Percentiles rank a stretch among this genome's conserved stretches.
phyloP scores from a whole-genome alignment of 805 yeast species.

The Metschnikowia proteae region DNA sequence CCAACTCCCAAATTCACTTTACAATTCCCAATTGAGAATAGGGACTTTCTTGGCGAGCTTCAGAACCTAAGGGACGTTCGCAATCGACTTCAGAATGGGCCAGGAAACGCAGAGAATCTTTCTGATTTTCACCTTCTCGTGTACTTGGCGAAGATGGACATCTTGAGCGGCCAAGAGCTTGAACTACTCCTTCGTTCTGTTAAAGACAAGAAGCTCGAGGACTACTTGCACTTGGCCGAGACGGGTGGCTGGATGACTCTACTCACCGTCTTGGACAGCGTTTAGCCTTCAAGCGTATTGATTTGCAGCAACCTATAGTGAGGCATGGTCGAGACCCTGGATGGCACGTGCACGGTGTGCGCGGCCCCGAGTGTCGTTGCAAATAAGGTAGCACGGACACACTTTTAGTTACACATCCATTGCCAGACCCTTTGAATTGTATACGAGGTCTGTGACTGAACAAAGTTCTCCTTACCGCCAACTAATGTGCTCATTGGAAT shows the following conservation, averaged over 20 bases:
- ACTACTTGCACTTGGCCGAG: constrained; percentile 51
- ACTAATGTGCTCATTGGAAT: no score
- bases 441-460: no score
- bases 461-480: no score
- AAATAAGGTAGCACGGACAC: neutral
- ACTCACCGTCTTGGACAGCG: constrained; percentile 45
- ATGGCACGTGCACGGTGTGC: neutral
- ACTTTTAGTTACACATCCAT: neutral
- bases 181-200: constrained; percentile 48
- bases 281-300: neutral
- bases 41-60: constrained; percentile 69
- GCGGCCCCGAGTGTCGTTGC: neutral
- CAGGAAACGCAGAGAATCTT: constrained; percentile 29
- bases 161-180: constrained; percentile 57
- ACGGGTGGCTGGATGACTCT: constrained; percentile 83
- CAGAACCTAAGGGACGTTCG: constrained; percentile 62
- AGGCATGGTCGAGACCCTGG: neutral
- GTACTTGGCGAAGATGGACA: constrained; percentile 53
- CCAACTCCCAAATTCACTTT: constrained; percentile 50
- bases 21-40: constrained; percentile 72
- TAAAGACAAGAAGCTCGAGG: constrained; percentile 36
- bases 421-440: no score
- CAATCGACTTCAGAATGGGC: constrained; percentile 42
- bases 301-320: neutral
- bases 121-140: constrained; percentile 77